Evolutionary conservation across 768 basidiomycete species (phyloP), one percentile per base, ranked within the genome.

Genomic region (Botryobasidium botryosum): DNA sequence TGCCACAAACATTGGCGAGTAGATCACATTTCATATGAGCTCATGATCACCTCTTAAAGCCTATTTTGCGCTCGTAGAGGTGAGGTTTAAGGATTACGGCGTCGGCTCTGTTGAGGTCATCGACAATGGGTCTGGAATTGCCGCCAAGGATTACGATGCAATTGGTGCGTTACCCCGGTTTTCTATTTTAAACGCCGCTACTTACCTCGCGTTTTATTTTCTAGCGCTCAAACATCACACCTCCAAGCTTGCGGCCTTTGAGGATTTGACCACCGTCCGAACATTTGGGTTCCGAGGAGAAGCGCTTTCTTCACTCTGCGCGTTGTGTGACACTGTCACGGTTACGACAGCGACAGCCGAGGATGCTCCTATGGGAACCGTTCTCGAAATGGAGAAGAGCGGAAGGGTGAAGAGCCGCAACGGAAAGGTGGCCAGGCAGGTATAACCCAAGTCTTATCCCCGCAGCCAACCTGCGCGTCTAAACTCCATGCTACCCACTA

Each of bases 231-330:
- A 94, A 57, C 84, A 94, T 54, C 75, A 88, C 56, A 99, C 92
- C 0, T 96, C 92, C 5, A 99, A 99, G 59, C 66, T 99, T 0
- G 60, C 74, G 3, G 71, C 75, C 0, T 87, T 79, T 55, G 62
- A 71, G 3, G 84, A 88, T 56, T 71, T 96, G 3, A 64, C 72
- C 2, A 63, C 68, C 0, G 74, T 97, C 7, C 62, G 63, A 4
- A 87, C 88, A 0, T 94, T 96, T 58, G 92, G 92, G 0, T 99
- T 97, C 57, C 73, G 94, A 29, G 94, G 94, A 13, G 94, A 99
- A 62, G 94, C 94, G 0, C 66, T 99, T 0, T 87, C 88, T 5
- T 90, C 92, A 2, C 68, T 99, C 0, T 99, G 91, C 56, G 85
- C 85, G 1, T 62, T 94, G 1, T 72, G 76, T 40, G 77, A 82